A percentile compares a stretch with the other conserved stretches of the same genome.
Conservation (phyloP, 768 basidiomycete genomes). For the Myochromella boudieri region DNA sequence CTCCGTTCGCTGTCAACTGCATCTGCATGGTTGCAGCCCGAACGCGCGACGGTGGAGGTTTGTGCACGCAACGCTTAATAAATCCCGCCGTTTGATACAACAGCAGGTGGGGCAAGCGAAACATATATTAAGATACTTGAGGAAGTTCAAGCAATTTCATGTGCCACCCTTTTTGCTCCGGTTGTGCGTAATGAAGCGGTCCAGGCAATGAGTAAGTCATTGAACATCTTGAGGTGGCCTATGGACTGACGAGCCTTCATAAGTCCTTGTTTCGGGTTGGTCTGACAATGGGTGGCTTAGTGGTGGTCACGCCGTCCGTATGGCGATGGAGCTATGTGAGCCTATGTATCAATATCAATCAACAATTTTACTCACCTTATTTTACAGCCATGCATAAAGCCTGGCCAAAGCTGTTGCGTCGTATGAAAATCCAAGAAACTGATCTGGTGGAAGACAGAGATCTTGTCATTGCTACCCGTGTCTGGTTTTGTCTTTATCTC, state of each 20-base stretch:
- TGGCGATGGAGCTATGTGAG: conserved; percentile 93
- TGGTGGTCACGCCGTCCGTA: conserved; percentile 93
- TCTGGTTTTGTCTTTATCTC: conserved; percentile 92
- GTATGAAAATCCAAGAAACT: conserved; percentile 71
- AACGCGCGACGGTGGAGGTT: conserved; percentile 88
- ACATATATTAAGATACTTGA: conserved; percentile 71
- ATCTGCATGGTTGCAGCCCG: conserved; percentile 94
- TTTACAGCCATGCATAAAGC: conserved; percentile 82
- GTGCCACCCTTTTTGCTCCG: conserved; percentile 84
- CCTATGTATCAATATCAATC: conserved; percentile 2
- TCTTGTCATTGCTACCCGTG: conserved; percentile 78
- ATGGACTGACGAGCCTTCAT: conserved; percentile 7
- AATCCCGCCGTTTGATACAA: conserved; percentile 9
- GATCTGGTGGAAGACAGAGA: conserved; percentile 67
- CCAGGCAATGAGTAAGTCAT: conserved; percentile 84
- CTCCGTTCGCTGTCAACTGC: conserved; percentile 89
- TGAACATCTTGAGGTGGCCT: neutral
- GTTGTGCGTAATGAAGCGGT: conserved; percentile 85
- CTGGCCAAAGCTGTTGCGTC: conserved; percentile 77
- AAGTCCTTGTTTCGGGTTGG: conserved; percentile 91
- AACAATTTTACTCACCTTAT: neutral
- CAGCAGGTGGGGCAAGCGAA: conserved; percentile 70
- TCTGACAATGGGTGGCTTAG: conserved; percentile 96
- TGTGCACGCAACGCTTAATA: conserved; percentile 16
- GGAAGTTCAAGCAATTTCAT: conserved; percentile 84